These are phyloP conservation scores for Thelonectria blattea DNA, from an alignment of 2,329 filamentous ascomycete genomes.

Conservation along the genomic window DNA sequence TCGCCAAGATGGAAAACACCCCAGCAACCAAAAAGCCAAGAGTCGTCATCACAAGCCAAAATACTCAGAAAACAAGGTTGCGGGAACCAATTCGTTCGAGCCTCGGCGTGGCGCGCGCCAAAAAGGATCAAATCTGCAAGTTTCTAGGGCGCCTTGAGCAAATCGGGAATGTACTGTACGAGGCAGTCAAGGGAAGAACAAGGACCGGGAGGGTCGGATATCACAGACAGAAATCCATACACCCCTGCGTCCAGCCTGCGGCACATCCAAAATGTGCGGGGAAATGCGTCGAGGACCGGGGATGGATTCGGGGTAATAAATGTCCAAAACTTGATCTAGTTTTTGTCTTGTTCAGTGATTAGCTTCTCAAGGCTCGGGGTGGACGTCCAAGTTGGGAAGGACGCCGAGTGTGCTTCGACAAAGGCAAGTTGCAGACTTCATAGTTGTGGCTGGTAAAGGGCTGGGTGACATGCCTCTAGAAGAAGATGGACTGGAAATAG, in stretches of 20 bases:
- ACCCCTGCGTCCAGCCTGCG: slow-evolving; percentile 18
- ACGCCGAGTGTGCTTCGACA: background rate
- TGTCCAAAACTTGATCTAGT: background rate
- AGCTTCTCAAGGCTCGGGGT: no score
- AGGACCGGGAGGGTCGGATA: slow-evolving; percentile 18
- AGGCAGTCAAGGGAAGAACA: slow-evolving; percentile 26
- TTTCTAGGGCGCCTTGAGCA: background rate
- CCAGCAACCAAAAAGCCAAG: background rate
- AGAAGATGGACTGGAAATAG: background rate
- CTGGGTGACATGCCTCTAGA: background rate
- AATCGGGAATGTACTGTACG: no score
- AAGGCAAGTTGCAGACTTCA: background rate
- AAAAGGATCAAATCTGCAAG: background rate
- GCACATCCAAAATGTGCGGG: slow-evolving; percentile 29
- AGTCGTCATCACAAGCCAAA: slow-evolving; percentile 9
- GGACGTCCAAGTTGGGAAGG: no score
- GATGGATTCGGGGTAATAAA: background rate
- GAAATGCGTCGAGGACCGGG: slow-evolving; percentile 11
- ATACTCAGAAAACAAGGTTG: background rate
- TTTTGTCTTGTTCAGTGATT: no score
- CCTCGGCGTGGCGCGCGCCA: slow-evolving; percentile 31
- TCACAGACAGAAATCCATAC: background rate
- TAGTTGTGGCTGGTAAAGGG: background rate
- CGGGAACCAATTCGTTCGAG: background rate
- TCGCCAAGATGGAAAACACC: background rate